These are phyloP conservation scores for Carpinus viminea DNA, from an alignment of 306 rosid species.

Conservation along the genomic window DNA sequence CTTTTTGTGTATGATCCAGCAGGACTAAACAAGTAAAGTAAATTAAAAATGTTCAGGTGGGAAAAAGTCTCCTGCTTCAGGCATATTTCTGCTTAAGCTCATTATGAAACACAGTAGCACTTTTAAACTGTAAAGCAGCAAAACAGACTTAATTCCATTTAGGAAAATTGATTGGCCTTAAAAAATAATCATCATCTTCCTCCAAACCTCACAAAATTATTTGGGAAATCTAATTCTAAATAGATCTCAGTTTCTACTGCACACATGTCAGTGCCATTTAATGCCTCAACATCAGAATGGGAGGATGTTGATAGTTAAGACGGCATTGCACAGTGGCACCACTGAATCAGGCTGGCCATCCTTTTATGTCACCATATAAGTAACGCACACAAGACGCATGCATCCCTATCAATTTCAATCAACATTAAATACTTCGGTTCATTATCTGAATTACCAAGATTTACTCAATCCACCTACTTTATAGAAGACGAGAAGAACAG, in stretches of 20 bases:
- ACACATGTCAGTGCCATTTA: constrained; percentile 8
- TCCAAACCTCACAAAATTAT: constrained; percentile 16
- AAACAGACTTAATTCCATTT: constrained; percentile 2
- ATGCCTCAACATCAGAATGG: constrained; percentile 6
- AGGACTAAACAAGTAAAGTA: constrained; percentile 7
- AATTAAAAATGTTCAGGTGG: constrained; percentile 13
- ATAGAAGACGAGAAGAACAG: neutral
- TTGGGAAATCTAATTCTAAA: constrained; percentile 2
- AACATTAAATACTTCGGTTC: constrained; percentile 7
- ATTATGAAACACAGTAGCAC: constrained; percentile 5
- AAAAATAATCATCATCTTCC: constrained; percentile 5
- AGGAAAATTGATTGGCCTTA: constrained; percentile 7
- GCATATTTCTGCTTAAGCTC: constrained; percentile 10
- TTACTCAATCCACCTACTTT: neutral
- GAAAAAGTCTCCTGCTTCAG: constrained; percentile 6
- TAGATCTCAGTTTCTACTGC: constrained; percentile 21
- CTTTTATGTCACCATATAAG: neutral
- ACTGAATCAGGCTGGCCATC: neutral
- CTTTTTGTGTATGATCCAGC: neutral
- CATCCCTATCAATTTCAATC: constrained; percentile 15
- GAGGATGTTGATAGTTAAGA: constrained; percentile 7
- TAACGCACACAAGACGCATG: neutral
- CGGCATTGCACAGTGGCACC: neutral
- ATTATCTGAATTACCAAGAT: neutral
- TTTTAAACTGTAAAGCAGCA: neutral